Conservation (phyloP, 768 basidiomycete species). For the Pleurotus ostreatus region DNA sequence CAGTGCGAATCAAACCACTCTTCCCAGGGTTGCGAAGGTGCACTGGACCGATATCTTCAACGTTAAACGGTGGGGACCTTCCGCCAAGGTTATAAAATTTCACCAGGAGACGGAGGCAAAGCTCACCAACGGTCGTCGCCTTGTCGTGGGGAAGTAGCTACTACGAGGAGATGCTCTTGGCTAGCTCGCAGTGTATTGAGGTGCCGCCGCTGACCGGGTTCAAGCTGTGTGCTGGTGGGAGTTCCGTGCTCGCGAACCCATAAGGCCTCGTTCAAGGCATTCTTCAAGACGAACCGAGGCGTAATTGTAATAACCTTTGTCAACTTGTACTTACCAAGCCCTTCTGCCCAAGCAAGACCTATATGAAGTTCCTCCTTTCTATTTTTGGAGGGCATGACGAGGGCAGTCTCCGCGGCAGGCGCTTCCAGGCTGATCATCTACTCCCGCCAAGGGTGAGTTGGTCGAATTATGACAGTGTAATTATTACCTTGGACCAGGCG, state of each 20-base stretch:
- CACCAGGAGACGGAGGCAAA: neutral
- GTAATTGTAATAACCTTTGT: slow-evolving; percentile 90
- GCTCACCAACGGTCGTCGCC: slow-evolving; percentile 63
- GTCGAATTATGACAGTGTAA: neutral
- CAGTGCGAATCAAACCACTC: slow-evolving; percentile 63
- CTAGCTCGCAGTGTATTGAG: slow-evolving; percentile 64
- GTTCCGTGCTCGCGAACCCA: slow-evolving; percentile 85
- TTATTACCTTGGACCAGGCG: slow-evolving; percentile 77
- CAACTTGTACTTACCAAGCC: slow-evolving; percentile 95
- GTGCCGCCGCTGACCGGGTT: slow-evolving; percentile 65
- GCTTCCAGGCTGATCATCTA: slow-evolving; percentile 89
- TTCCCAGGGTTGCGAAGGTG: slow-evolving; percentile 50
- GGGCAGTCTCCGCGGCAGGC: slow-evolving; percentile 82
- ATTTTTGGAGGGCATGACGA: slow-evolving; percentile 62
- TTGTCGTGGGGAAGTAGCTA: slow-evolving; percentile 84
- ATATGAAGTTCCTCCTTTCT: slow-evolving; percentile 73
- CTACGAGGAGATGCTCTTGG: slow-evolving; percentile 71
- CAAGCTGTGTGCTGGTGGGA: slow-evolving; percentile 54
- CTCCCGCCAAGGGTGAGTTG: neutral
- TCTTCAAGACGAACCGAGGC: slow-evolving; percentile 89
- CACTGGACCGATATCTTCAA: slow-evolving; percentile 85
- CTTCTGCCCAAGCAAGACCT: slow-evolving; percentile 90
- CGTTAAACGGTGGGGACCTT: slow-evolving; percentile 91
- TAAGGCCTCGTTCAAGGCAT: slow-evolving; percentile 64
- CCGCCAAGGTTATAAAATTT: slow-evolving; percentile 6